A percentile compares a stretch with the other conserved stretches of the same genome.
Conservation (phyloP, 164 flowering plant species). For the Annona squamosa region DNA sequence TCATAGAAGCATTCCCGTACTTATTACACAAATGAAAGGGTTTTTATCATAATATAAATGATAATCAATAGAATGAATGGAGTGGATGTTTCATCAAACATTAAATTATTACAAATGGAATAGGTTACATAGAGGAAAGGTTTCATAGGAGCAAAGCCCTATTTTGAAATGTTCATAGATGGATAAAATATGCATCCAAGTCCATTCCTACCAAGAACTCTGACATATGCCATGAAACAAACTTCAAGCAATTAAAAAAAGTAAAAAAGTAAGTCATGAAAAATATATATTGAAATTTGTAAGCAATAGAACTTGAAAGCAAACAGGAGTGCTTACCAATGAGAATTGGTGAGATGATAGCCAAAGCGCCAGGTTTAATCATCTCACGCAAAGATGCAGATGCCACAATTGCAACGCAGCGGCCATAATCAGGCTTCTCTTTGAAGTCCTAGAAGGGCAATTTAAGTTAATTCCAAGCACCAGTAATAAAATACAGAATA, state of each 20-base stretch:
- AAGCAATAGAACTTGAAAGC: not conserved
- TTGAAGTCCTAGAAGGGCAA: constrained; percentile 53
- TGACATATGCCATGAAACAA: not conserved
- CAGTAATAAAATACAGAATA: not conserved
- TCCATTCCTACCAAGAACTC: too few species aligned
- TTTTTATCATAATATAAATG: too few species aligned
- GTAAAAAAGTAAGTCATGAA: not conserved
- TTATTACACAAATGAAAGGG: too few species aligned
- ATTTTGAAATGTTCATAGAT: too few species aligned
- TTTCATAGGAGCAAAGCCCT: too few species aligned
- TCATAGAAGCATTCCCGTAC: too few species aligned
- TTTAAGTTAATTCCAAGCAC: constrained; percentile 1
- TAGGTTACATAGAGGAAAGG: too few species aligned
- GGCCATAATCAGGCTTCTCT: constrained; percentile 95
- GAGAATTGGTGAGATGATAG: constrained; percentile 74
- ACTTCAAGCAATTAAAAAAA: not conserved
- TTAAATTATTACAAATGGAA: too few species aligned
- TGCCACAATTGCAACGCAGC: constrained; percentile 97
- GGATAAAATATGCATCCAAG: too few species aligned
- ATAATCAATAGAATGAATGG: too few species aligned
- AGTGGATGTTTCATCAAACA: too few species aligned
- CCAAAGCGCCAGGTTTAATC: constrained; percentile 99
- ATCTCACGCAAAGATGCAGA: constrained; percentile 96
- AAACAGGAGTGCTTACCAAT: constrained; percentile 48
- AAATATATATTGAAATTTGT: not conserved